A percentile compares a stretch with the other conserved stretches of the same genome.
Evolutionary conservation across 352 stramenopile genomes (phyloP).

Genomic region (Pythium aphanidermatum): DNA sequence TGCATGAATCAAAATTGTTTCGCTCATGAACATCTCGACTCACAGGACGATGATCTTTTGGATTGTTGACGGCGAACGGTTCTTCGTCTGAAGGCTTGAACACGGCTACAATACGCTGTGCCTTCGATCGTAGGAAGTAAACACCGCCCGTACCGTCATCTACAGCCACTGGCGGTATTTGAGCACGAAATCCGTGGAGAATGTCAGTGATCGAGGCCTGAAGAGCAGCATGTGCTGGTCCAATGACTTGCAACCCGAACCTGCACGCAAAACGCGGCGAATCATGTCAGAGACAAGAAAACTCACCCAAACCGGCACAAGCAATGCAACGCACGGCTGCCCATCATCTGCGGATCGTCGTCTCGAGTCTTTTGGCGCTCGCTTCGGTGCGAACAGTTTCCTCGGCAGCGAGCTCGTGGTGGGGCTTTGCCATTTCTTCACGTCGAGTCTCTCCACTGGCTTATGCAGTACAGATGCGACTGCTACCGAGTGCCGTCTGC

Average conservation of each 20-base stretch:
- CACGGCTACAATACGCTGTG: conserved; percentile 35
- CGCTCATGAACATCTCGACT: no score
- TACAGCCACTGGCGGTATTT: conserved; percentile 33
- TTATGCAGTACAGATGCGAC: no score
- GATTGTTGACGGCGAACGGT: conserved; percentile 54
- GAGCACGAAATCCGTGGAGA: conserved; percentile 24
- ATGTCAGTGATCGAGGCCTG: conserved; percentile 23
- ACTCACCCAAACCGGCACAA: neutral
- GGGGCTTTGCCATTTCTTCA: no score
- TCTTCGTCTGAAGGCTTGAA: conserved; percentile 71
- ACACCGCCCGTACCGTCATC: conserved; percentile 61
- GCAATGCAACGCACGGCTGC: neutral
- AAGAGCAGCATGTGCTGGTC: conserved; percentile 6
- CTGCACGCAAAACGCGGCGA: no score
- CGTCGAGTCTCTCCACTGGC: no score
- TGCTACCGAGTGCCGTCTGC: no score
- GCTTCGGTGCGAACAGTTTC: no score
- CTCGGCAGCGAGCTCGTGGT: no score
- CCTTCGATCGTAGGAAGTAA: conserved; percentile 48
- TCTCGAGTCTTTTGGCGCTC: no score
- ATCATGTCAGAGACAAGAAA: no score
- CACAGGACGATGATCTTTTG: conserved; percentile 33
- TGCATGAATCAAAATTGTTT: no score
- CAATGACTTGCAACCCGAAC: conserved; percentile 2
- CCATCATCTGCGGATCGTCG: no score